A percentile compares a stretch with the other conserved stretches of the same genome.
Conservation (phyloP, 2,329 filamentous ascomycete genomes). For the Emmonsiellopsis sp. region DNA sequence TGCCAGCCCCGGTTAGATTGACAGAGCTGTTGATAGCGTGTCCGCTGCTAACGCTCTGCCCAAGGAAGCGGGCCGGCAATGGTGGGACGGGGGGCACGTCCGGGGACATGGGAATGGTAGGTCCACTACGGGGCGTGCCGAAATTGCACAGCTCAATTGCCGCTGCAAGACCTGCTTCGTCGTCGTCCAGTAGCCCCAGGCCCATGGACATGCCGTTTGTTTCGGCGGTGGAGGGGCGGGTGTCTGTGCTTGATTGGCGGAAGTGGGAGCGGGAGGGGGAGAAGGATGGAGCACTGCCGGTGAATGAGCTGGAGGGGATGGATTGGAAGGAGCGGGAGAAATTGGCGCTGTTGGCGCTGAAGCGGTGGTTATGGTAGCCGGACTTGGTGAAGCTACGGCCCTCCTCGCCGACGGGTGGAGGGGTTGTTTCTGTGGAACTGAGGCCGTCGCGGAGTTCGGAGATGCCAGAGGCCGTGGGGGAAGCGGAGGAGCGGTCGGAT, state of each 20-base stretch:
- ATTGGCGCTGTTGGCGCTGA: slow-evolving; percentile 41
- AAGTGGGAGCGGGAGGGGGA: slow-evolving; percentile 47
- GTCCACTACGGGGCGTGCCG: slow-evolving; percentile 62
- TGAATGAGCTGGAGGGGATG: slow-evolving; percentile 47
- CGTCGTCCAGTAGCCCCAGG: slow-evolving; percentile 51
- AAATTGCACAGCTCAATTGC: slow-evolving; percentile 87
- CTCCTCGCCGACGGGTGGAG: slow-evolving; percentile 67
- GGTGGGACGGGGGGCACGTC: slow-evolving; percentile 84
- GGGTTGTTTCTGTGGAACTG: slow-evolving; percentile 88
- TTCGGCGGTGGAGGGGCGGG: slow-evolving; percentile 70
- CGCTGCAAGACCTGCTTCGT: slow-evolving; percentile 79
- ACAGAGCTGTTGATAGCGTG: slow-evolving; percentile 46
- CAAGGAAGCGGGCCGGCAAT: slow-evolving; percentile 70
- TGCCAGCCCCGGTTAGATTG: slow-evolving; percentile 30
- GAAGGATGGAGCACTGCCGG: slow-evolving; percentile 42
- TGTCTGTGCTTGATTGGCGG: slow-evolving; percentile 66
- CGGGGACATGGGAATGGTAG: slow-evolving; percentile 49
- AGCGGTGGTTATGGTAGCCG: slow-evolving; percentile 24
- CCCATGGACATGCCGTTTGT: slow-evolving; percentile 42
- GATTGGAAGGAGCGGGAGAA: slow-evolving; percentile 79
- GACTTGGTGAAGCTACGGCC: slow-evolving; percentile 46
- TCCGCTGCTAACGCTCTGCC: slow-evolving; percentile 51
- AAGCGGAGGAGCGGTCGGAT: slow-evolving; percentile 74
- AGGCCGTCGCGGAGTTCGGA: slow-evolving; percentile 64
- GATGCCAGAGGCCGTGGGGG: slow-evolving; percentile 70